Base-by-base conservation (phyloP, 78 protist species). In the Monocercomonoides exilis region DNA sequence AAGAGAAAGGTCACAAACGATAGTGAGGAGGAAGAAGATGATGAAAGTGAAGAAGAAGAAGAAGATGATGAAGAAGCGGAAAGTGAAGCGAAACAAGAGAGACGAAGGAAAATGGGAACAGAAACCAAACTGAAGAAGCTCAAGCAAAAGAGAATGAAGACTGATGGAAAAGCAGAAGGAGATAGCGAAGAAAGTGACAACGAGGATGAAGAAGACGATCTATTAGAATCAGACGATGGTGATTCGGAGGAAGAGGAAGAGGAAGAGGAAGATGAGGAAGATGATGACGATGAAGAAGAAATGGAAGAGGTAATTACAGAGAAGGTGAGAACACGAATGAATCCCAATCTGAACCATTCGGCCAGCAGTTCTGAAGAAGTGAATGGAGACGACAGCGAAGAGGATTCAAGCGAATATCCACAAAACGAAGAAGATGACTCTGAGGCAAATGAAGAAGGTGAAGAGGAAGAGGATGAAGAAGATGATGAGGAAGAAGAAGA, bases 111-210 rank as follows among this genome's bases (percentile, higher is more conserved):
- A 11, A 21, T 32, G 70, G 70, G 21, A 21, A 11, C 70, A 32
- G 70, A 11, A 11, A 21, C 70, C 70, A 77, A 29, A 45, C 82
- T 35, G 21, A 77, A 85, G 29, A 81, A 88, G 1, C 46, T 43
- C 29, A 36, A 91, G 0, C 45, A 91, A 2, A 43, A 70, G 29
- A 85, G 82, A 1, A 85, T 90, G 42, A 87, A 87, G 46, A 87
- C 35, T 36, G 89, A 81, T n/a, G 91, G 42, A 43, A 89, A 42
- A 41, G 5, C 5, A 2, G n/a, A 33, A 46, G 32, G 43, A 1
- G 95, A 85, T 0, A 92, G 87, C 21, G 88, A 87, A 32, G 84
- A 86, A 1, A 77, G 70, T 0, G 92, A 85, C 32, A 88, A 81
- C 1, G 92, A 89, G 2, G 91, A 45, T n/a, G n/a, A n/a, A n/a